phyloP scores from a whole-genome alignment of 352 stramenopile genomes.

The Blastocystis sp. region DNA sequence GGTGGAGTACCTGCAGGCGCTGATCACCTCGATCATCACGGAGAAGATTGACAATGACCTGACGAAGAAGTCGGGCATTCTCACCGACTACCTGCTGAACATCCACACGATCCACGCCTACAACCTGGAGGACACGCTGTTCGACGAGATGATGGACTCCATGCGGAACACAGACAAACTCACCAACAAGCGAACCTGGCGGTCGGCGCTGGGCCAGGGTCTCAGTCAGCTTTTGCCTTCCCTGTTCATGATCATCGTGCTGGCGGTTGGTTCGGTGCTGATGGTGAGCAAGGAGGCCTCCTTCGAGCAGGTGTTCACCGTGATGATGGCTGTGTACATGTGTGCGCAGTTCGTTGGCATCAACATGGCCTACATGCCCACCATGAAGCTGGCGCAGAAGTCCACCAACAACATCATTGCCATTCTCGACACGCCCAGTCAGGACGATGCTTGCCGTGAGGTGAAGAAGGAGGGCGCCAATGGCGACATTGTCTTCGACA shows the following conservation, averaged over 20 bases:
- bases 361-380: conserved; percentile 66
- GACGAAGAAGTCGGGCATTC: conserved; percentile 3
- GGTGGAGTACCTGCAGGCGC: not conserved
- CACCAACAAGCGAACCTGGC: conserved; percentile 12
- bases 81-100: conserved; percentile 63
- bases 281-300: not conserved
- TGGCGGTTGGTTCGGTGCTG: not conserved
- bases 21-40: conserved; percentile 17
- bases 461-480: conserved; percentile 15
- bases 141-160: not conserved
- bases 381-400: conserved; percentile 10
- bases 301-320: conserved; percentile 28
- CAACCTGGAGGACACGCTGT: conserved; percentile 36
- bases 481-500: conserved; percentile 78
- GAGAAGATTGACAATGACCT: conserved; percentile 60
- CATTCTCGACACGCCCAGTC: conserved; percentile 11
- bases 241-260: conserved; percentile 8
- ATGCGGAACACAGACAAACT: not conserved
- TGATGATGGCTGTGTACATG: conserved; percentile 40
- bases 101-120: conserved; percentile 68
- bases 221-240: conserved; percentile 8
- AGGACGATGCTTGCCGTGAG: conserved; percentile 24
- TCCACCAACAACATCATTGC: conserved; percentile 41
- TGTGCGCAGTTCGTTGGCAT: conserved; percentile 54
- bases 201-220: conserved; percentile 20